These are phyloP conservation scores for Entomortierella lignicola DNA, from an alignment of 192 early-diverging fungal genomes.

Conservation along the genomic window DNA sequence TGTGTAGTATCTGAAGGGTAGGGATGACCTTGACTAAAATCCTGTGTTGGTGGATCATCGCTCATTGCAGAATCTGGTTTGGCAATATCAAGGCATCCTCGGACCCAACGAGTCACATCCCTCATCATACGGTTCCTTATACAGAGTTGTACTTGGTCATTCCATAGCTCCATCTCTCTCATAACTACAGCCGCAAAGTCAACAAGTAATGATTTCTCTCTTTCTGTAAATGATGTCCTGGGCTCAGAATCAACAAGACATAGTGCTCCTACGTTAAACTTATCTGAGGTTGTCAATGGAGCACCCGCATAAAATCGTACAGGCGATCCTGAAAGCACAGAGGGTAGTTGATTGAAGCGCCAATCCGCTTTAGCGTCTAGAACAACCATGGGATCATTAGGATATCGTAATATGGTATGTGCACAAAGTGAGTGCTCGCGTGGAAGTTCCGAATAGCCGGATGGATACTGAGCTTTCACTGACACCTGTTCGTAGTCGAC, in stretches of 20 bases:
- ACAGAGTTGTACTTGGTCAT: slow-evolving; percentile 55
- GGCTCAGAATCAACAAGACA: slow-evolving; percentile 58
- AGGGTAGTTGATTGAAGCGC: slow-evolving; percentile 58
- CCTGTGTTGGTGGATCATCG: background rate
- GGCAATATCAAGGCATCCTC: slow-evolving; percentile 36
- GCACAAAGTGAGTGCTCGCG: slow-evolving; percentile 45
- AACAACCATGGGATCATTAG: slow-evolving; percentile 53
- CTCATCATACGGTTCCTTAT: slow-evolving; percentile 60
- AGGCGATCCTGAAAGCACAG: slow-evolving; percentile 37
- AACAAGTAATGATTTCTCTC: slow-evolving; percentile 36
- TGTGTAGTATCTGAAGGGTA: slow-evolving; percentile 5
- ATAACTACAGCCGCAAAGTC: slow-evolving; percentile 60
- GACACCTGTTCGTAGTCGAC: slow-evolving; percentile 25
- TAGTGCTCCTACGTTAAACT: slow-evolving; percentile 58
- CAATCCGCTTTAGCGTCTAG: slow-evolving; percentile 56
- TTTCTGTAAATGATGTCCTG: slow-evolving; percentile 35
- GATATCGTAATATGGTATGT: slow-evolving; percentile 43
- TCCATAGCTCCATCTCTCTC: slow-evolving; percentile 64
- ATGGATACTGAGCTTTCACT: slow-evolving; percentile 25
- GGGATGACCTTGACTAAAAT: background rate
- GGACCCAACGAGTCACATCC: slow-evolving; percentile 51
- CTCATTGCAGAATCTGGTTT: background rate
- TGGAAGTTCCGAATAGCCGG: background rate
- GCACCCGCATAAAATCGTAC: slow-evolving; percentile 64
- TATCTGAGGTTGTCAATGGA: slow-evolving; percentile 55